Conservation (phyloP, 129 eudicot species). For the Flaveria robusta region DNA sequence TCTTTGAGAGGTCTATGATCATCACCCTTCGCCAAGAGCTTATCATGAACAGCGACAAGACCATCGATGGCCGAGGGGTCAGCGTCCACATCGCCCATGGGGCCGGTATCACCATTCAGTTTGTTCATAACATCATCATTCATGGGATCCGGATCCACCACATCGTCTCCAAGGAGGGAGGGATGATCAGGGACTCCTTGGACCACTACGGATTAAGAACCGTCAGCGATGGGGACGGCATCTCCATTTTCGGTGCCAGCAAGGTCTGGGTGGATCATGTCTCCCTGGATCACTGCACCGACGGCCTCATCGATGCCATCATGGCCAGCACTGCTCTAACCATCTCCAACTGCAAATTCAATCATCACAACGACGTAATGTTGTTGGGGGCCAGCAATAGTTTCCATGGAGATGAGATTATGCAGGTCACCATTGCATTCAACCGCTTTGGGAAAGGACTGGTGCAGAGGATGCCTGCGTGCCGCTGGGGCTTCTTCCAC, state of each 20-base stretch:
- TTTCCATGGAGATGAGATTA: slow-evolving; percentile 46
- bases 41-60: slow-evolving; percentile 59
- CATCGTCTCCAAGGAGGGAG: slow-evolving; percentile 54
- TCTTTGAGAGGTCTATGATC: slow-evolving; percentile 49
- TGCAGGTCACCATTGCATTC: slow-evolving; percentile 85
- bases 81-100: slow-evolving; percentile 66
- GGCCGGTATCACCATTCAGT: slow-evolving; percentile 72
- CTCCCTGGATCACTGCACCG: slow-evolving; percentile 50
- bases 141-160: slow-evolving; percentile 64
- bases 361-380: slow-evolving; percentile 69
- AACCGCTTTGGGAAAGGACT: slow-evolving; percentile 73
- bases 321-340: slow-evolving; percentile 68
- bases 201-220: slow-evolving; percentile 61
- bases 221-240: slow-evolving; percentile 79
- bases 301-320: slow-evolving; percentile 74
- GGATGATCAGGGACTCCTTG: slow-evolving; percentile 55
- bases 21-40: slow-evolving; percentile 67
- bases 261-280: slow-evolving; percentile 73
- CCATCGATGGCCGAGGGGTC: slow-evolving; percentile 73
- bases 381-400: slow-evolving; percentile 66
- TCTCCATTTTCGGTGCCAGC: slow-evolving; percentile 58
- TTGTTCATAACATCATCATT: slow-evolving; percentile 58
- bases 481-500: slow-evolving; percentile 73
- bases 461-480: slow-evolving; percentile 83
- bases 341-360: slow-evolving; percentile 76